phyloP scores from a whole-genome alignment of 1,139 yeast species.

The Saccharomyces hybrid region DNA sequence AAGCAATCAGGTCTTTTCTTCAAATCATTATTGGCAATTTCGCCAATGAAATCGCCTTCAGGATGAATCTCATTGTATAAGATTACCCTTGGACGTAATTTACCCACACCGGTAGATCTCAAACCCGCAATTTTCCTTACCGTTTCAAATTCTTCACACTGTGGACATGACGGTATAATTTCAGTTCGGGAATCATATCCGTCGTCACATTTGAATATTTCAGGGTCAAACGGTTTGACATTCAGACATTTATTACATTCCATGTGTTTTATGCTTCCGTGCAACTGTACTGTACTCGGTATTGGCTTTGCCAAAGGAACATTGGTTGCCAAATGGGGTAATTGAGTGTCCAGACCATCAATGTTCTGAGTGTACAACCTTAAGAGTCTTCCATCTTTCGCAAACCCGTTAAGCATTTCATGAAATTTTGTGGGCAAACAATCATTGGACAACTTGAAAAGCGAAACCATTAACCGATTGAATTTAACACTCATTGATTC shows the following conservation, averaged over 20 bases:
- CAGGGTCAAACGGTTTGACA: constrained; percentile 38
- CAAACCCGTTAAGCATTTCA: constrained; percentile 48
- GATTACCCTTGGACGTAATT: constrained; percentile 74
- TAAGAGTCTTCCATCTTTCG: constrained; percentile 54
- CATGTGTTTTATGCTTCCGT: constrained; percentile 66
- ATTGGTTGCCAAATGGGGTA: constrained; percentile 42
- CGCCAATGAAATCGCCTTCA: constrained; percentile 74
- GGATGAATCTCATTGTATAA: constrained; percentile 84
- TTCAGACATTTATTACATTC: constrained; percentile 70
- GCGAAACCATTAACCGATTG: constrained; percentile 63
- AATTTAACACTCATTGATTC: constrained; percentile 53
- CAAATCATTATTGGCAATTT: constrained; percentile 61
- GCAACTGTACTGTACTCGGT: constrained; percentile 63
- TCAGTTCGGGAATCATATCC: constrained; percentile 15
- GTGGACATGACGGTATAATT: constrained; percentile 45
- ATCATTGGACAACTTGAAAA: constrained; percentile 48
- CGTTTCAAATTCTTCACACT: constrained; percentile 46
- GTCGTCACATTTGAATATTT: constrained; percentile 31
- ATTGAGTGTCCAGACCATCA: constrained; percentile 36
- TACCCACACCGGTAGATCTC: constrained; percentile 67
- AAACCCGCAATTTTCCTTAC: constrained; percentile 56
- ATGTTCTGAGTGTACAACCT: constrained; percentile 77
- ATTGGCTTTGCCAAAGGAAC: constrained; percentile 41
- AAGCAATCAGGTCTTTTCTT: constrained; percentile 65
- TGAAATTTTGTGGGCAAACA: constrained; percentile 72